phyloP scores from a whole-genome alignment of 139 green algal species.

The Coelastrella sp. region DNA sequence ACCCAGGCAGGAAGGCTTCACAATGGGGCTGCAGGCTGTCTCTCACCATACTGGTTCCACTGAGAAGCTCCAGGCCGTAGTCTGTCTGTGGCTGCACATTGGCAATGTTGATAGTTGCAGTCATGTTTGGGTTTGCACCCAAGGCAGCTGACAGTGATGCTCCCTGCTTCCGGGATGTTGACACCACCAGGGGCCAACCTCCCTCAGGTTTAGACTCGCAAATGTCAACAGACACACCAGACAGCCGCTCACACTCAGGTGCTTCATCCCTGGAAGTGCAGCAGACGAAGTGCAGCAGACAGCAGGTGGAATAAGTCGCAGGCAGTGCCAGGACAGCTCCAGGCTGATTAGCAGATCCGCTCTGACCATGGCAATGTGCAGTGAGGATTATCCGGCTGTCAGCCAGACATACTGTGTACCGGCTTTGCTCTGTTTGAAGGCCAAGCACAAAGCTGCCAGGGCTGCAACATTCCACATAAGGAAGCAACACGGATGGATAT shows the following conservation, averaged over 20 bases:
- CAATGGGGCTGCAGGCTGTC: neutral
- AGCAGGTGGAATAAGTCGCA: neutral
- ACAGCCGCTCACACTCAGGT: slow-evolving; percentile 5
- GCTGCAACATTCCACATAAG: too few relatives aligned
- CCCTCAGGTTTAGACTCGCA: neutral
- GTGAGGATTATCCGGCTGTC: too few relatives aligned
- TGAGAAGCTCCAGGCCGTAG: neutral
- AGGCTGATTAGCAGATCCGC: neutral
- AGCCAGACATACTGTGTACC: too few relatives aligned
- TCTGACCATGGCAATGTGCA: too few relatives aligned
- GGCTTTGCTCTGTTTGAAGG: too few relatives aligned
- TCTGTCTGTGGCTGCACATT: neutral
- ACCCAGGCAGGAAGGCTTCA: too few relatives aligned
- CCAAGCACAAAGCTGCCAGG: too few relatives aligned
- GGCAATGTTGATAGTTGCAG: neutral
- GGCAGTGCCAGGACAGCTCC: neutral
- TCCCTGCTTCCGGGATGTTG: neutral
- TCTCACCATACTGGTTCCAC: slow-evolving; percentile 28
- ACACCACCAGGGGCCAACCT: neutral
- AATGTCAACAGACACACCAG: neutral
- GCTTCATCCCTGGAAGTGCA: neutral
- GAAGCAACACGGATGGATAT: too few relatives aligned
- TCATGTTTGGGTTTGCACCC: neutral
- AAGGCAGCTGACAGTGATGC: neutral
- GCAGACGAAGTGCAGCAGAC: neutral